Base-by-base conservation (phyloP, 176 grass and related monocot species). In the Pontederia paniculata region DNA sequence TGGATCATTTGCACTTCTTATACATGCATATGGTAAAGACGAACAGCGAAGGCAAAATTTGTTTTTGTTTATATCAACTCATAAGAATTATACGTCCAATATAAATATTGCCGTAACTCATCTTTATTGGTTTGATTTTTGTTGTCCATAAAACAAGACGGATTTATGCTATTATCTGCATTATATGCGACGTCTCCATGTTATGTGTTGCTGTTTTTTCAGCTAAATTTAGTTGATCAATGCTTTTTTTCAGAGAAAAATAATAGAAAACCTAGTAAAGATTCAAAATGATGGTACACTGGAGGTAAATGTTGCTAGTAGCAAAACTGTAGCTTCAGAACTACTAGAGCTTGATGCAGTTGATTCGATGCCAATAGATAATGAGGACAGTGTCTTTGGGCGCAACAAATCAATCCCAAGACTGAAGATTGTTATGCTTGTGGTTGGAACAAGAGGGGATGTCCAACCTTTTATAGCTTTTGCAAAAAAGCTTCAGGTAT, bases 381-480 rank as follows among this genome's bases (percentile, higher is more conserved):
- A 42, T 74, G 61, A 57, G 62, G 71, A 81, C 56, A 21, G 51
- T 50, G 46, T 69, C 28, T 74, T 54, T 77, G 68, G 76, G 58
- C 66, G 53, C 45, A 90, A 52, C 61, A 97, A 90, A 70, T 81
- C 82, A 69, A 83, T 90, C 46, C 91, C 91, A 57, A 97, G 74
- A 76, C 72, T 97, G 77, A 97, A 84, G 77, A 86, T 97, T 68
- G 91, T 75, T 55, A 97, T 97, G 74, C 82, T 97, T 71, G 86
- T 97, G 57, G 83, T 97, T 77, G 91, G 91, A 73, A 97, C 91
- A 62, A 78, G 86, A 79, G 91, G 91, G 60, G 91, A 97, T 76
- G 86, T 97, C 62, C 86, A 97, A 48, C 91, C 91, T 81, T 97
- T 97, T 74, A 90, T 97, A 81, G 91, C 91, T 78, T 79, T 97